A percentile compares a stretch with the other conserved stretches of the same genome.
These are phyloP conservation scores for Solanum chmielewskii DNA, from an alignment of 257 asterid genomes.

Conservation along the genomic window DNA sequence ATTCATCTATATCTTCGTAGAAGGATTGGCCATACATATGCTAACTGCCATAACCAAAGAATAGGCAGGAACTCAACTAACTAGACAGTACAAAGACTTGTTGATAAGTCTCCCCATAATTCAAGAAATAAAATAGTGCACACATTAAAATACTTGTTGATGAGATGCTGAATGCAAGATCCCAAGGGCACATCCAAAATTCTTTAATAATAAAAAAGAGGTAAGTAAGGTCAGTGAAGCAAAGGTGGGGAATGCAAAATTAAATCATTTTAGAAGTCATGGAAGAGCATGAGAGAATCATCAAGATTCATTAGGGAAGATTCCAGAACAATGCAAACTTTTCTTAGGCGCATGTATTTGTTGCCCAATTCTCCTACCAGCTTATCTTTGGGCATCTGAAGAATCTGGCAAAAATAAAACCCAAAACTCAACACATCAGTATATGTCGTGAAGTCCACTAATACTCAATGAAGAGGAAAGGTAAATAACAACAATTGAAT, in stretches of 20 bases:
- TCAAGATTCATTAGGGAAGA: slow-evolving; percentile 57
- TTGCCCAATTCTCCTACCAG: slow-evolving; percentile 34
- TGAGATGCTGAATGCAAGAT: neutral
- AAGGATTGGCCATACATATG: neutral
- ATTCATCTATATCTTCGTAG: neutral
- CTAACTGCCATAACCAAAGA: neutral
- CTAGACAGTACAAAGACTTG: neutral
- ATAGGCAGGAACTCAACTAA: neutral
- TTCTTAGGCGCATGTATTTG: slow-evolving; percentile 14
- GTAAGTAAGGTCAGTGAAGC: neutral
- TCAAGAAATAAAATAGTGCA: neutral
- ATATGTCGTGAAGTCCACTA: neutral
- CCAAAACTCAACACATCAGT: neutral
- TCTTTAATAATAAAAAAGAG: neutral
- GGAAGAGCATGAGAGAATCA: slow-evolving; percentile 58
- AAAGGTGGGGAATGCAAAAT: neutral
- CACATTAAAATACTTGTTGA: neutral
- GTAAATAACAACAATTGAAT: neutral
- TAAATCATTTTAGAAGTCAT: slow-evolving; percentile 25
- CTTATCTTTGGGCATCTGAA: slow-evolving; percentile 43
- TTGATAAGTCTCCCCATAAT: neutral
- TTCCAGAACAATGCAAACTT: slow-evolving; percentile 37
- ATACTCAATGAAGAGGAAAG: neutral
- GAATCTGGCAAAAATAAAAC: slow-evolving; percentile 25
- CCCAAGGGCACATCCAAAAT: neutral